Conservation (phyloP, 495 filamentous ascomycete genomes). For the Podospora didyma region DNA sequence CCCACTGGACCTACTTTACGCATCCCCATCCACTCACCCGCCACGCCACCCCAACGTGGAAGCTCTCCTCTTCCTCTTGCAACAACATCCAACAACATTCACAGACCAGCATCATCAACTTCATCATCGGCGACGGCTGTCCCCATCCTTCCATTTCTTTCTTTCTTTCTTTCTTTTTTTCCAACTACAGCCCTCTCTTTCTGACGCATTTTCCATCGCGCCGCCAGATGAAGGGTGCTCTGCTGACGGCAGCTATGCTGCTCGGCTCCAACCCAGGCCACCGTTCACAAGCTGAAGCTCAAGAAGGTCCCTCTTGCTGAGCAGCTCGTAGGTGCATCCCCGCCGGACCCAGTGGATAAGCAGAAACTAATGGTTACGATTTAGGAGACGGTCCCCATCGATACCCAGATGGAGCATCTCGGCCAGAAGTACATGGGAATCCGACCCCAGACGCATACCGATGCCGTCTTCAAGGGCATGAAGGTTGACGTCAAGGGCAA, state of each 20-base stretch:
- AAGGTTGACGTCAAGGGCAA: slow-evolving; percentile 60
- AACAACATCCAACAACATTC: not conserved
- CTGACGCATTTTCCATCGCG: slow-evolving; percentile 3
- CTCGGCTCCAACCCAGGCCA: slow-evolving; percentile 77
- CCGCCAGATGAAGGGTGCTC: slow-evolving; percentile 75
- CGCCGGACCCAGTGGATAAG: not conserved
- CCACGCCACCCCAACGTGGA: not conserved
- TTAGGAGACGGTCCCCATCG: slow-evolving; percentile 75
- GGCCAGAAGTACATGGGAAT: slow-evolving; percentile 93
- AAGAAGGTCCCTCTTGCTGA: slow-evolving; percentile 92
- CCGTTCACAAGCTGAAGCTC: slow-evolving; percentile 90
- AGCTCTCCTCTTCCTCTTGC: not conserved
- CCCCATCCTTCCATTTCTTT: not conserved
- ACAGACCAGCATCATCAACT: slow-evolving; percentile 1
- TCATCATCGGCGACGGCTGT: slow-evolving; percentile 3
- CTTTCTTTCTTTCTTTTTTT: too few relatives aligned
- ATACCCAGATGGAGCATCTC: slow-evolving; percentile 72
- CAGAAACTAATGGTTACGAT: slow-evolving; percentile 11
- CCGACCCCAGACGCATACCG: slow-evolving; percentile 60
- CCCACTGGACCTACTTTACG: too few relatives aligned
- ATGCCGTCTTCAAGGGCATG: slow-evolving; percentile 75
- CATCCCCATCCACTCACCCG: not conserved
- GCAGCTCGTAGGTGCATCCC: slow-evolving; percentile 68
- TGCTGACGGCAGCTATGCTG: slow-evolving; percentile 74
- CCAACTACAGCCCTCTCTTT: not conserved